Evolutionary conservation across 176 grass and related monocot species (phyloP), one percentile per base, ranked within the genome.

Genomic region (Musa itinerans): DNA sequence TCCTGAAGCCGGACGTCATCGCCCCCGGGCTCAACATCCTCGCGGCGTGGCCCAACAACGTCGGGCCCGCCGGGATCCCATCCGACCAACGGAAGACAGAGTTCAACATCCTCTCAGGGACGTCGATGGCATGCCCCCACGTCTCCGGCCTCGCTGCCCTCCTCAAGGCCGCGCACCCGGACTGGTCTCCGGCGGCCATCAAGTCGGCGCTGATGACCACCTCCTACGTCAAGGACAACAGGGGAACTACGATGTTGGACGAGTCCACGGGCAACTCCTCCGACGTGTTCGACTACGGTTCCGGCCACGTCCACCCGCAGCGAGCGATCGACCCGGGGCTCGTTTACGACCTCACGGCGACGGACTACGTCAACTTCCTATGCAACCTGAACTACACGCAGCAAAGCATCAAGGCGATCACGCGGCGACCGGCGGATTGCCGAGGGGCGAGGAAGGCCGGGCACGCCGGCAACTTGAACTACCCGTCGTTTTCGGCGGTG

Each of bases 121-220:
- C 94, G 3, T 93, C 94, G 58, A 97, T 97, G 94, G 94, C 94
- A 1, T 97, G 94, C 81, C 94, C 90, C 26, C 94, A 97, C 80
- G 78, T 97, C 26, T 97, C 94, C 5, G 93, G 94, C 20, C 94
- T 97, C 1, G 90, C 88, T 0, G 90, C 94, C 1, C 71, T 97
- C 76, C 94, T 97, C 19, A 97, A 97, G 81, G 94, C 90, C 0
- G 94, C 94, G 48, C 94, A 93, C 74, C 90, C 94, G 1, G 64
- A 73, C 0, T 97, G 94, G 94, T 87, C 83, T 80, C 90, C 90
- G 1, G 94, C 90, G 0, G 90, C 87, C 17, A 91, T 97, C 84
- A 97, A 97, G 85, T 97, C 94, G 13, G 94, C 94, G 50, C 88
- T 97, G 8, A 93, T 90, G 93, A 97, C 90, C 77, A 90, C 90